phyloP scores from a whole-genome alignment of 495 filamentous ascomycete species.

The Rostrohypoxylon terebratum region DNA sequence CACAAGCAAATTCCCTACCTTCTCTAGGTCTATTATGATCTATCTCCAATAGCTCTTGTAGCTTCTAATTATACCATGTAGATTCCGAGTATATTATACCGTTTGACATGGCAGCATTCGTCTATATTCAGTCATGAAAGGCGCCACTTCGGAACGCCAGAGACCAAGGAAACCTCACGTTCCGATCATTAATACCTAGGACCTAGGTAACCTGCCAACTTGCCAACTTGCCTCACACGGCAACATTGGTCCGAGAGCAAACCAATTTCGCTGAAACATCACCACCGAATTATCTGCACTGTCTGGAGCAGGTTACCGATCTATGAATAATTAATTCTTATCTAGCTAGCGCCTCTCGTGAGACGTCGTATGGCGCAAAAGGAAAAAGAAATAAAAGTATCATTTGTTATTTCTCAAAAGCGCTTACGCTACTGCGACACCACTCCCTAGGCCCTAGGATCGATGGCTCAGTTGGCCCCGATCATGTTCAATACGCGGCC shows the following conservation, averaged over 20 bases:
- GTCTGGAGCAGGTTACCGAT: constrained; percentile 37
- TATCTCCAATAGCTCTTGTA: not conserved
- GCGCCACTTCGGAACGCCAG: constrained; percentile 26
- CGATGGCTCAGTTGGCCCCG: constrained; percentile 9
- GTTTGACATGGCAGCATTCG: constrained; percentile 12
- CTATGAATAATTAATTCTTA: constrained; percentile 15
- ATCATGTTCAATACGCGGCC: constrained; percentile 15
- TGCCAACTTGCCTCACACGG: constrained; percentile 16
- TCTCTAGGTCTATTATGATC: too few relatives aligned
- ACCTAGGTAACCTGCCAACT: too few relatives aligned
- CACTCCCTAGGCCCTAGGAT: constrained; percentile 17
- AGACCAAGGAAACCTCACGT: constrained; percentile 16
- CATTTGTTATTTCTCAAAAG: constrained; percentile 15
- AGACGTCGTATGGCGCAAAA: constrained; percentile 26
- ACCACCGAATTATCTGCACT: constrained; percentile 29
- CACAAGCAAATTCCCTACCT: constrained; percentile 22
- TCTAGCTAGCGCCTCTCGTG: constrained; percentile 22
- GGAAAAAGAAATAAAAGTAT: not conserved
- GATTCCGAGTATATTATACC: not conserved
- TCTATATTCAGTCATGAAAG: constrained; percentile 16
- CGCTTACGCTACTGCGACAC: constrained; percentile 18
- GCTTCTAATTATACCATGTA: not conserved
- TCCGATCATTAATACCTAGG: constrained; percentile 20
- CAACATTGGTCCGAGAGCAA: constrained; percentile 31
- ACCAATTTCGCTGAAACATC: constrained; percentile 37